Conservation (phyloP, 1,284 basidiomycete species). For the Fomitiporia mediterranea region DNA sequence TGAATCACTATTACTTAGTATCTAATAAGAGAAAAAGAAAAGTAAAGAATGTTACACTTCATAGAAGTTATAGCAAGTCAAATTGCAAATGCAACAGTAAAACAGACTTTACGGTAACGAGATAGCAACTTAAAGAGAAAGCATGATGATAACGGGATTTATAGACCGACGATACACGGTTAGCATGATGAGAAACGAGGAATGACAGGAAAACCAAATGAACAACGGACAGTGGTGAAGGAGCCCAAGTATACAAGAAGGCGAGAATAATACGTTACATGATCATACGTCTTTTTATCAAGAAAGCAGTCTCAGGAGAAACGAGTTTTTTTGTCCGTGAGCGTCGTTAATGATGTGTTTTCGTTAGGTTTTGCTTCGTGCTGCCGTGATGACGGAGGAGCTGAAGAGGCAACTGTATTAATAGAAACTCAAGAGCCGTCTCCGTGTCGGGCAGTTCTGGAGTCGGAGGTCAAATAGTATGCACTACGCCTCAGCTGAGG, state of each 20-base stretch:
- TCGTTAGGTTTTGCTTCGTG: too few relatives aligned
- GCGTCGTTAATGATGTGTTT: too few relatives aligned
- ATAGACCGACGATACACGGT: background rate
- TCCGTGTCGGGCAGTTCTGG: background rate
- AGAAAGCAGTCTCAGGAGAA: too few relatives aligned
- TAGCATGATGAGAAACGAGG: background rate
- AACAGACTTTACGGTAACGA: background rate
- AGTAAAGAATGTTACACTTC: background rate
- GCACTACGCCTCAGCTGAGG: conserved; percentile 6
- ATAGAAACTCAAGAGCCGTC: background rate
- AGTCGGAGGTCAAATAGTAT: conserved; percentile 1
- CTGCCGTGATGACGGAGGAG: too few relatives aligned
- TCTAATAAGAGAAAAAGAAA: too few relatives aligned
- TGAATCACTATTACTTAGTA: too few relatives aligned
- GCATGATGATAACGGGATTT: background rate
- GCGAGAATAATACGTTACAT: background rate
- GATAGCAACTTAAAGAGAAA: background rate
- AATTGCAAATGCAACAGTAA: background rate
- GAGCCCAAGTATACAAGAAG: background rate
- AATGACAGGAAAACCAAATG: background rate
- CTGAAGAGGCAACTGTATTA: too few relatives aligned
- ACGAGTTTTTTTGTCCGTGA: too few relatives aligned
- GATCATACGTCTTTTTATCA: too few relatives aligned
- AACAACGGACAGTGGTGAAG: background rate
- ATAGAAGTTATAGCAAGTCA: background rate